Percentiles rank a stretch among this genome's conserved stretches.
Evolutionary conservation across 257 asterid species (phyloP).

Genomic region (Haberlea rhodopensis): DNA sequence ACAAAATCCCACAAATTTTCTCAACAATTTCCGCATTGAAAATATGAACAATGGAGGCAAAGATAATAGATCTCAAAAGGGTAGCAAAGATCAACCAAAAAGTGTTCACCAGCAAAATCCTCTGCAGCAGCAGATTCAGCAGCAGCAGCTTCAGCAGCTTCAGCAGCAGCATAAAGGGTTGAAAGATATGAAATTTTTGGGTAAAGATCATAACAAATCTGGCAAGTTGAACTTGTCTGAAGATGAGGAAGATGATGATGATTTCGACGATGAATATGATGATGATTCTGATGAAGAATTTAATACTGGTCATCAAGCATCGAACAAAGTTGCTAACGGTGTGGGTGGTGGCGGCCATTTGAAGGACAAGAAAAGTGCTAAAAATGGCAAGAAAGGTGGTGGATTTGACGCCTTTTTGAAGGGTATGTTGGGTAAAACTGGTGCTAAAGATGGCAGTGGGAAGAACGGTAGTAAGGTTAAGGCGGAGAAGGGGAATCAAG

Average conservation of each 20-base stretch:
- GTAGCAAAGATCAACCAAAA: conserved; percentile 36
- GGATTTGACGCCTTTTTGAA: conserved; percentile 39
- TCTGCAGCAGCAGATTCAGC: conserved; percentile 37
- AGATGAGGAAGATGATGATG: conserved; percentile 41
- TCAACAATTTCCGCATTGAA: conserved; percentile 47
- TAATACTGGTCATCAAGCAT: conserved; percentile 30
- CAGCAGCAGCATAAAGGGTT: conserved; percentile 31
- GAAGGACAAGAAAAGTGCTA: conserved; percentile 34
- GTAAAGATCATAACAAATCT: conserved; percentile 61
- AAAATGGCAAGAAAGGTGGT: conserved; percentile 44
- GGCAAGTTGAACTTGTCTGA: conserved; percentile 55
- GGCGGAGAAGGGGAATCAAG: conserved; percentile 36
- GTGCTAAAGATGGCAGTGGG: conserved; percentile 25
- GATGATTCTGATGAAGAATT: conserved; percentile 24
- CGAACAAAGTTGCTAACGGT: conserved; percentile 25
- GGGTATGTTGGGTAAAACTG: conserved; percentile 36
- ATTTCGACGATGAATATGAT: conserved; percentile 29
- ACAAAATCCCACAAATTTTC: conserved; percentile 33
- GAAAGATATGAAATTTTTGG: conserved; percentile 35
- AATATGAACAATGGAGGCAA: conserved; percentile 37
- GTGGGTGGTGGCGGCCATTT: conserved; percentile 30
- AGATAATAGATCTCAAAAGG: conserved; percentile 43
- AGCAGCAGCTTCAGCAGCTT: conserved; percentile 33
- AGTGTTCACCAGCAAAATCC: conserved; percentile 24
- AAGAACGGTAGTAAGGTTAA: conserved; percentile 30